A percentile compares a stretch with the other conserved stretches of the same genome.
phyloP scores from a whole-genome alignment of 345 rosid genomes.

The Gynandropsis gynandra region DNA sequence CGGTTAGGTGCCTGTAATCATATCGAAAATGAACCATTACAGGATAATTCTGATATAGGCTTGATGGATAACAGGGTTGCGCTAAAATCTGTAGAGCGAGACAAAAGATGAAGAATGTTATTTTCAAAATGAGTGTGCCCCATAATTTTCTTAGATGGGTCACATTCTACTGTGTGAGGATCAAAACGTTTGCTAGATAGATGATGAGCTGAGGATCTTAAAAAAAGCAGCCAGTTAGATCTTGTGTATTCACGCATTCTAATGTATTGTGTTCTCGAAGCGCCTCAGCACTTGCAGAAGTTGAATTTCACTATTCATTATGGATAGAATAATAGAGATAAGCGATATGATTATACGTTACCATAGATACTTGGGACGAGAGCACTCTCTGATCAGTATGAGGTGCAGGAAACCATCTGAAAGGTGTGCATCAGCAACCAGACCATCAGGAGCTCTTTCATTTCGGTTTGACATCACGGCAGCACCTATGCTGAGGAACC shows the following conservation, averaged over 20 bases:
- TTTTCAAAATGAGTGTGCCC: neutral
- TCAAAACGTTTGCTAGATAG: too few species aligned
- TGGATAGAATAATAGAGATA: neutral
- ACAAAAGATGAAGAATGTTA: neutral
- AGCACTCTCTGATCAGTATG: constrained; percentile 75
- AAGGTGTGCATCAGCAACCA: constrained; percentile 94
- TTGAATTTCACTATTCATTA: too few species aligned
- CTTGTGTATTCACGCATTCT: too few species aligned
- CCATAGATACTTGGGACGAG: constrained; percentile 75
- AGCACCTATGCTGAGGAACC: constrained; percentile 79
- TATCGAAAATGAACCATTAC: neutral
- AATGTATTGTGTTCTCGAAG: too few species aligned
- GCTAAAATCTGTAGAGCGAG: constrained; percentile 1
- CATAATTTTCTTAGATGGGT: neutral
- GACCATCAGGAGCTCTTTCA: constrained; percentile 91
- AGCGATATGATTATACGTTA: constrained; percentile 27
- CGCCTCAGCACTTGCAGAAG: too few species aligned
- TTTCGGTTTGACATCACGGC: constrained; percentile 86
- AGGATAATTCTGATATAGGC: neutral
- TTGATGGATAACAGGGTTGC: neutral
- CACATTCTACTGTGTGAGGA: too few species aligned
- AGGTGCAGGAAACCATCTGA: constrained; percentile 93
- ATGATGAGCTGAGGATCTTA: too few species aligned
- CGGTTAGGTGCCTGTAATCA: constrained; percentile 75
- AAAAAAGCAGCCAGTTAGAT: too few species aligned